phyloP scores from a whole-genome alignment of 345 rosid species.

The Eucalyptus polybractea region DNA sequence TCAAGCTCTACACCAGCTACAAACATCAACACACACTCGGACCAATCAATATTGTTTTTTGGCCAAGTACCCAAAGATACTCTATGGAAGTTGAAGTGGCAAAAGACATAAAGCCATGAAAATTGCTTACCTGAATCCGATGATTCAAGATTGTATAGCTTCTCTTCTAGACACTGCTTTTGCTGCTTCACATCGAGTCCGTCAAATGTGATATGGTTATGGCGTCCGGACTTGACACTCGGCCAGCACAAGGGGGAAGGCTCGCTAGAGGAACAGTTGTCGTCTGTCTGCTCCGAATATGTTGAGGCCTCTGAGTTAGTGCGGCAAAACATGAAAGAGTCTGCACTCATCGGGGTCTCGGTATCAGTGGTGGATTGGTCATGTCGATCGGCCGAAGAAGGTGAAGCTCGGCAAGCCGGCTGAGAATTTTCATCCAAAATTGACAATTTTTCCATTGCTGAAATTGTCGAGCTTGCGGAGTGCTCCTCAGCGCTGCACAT shows the following conservation, averaged over 20 bases:
- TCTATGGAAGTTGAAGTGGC: background rate
- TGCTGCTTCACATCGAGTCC: conserved; percentile 18
- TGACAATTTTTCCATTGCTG: conserved; percentile 26
- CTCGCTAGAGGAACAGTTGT: conserved; percentile 29
- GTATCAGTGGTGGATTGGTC: conserved; percentile 42
- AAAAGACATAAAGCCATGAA: background rate
- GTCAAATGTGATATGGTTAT: background rate
- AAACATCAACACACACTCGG: background rate
- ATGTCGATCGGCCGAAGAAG: conserved; percentile 36
- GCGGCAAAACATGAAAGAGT: conserved; percentile 38
- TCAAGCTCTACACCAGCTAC: conserved; percentile 38
- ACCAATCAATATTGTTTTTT: background rate
- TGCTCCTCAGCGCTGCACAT: conserved; percentile 16
- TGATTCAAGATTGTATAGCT: conserved; percentile 10
- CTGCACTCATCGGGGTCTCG: conserved; percentile 29
- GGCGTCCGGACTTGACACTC: conserved; percentile 10
- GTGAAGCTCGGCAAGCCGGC: conserved; percentile 37
- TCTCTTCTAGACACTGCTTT: conserved; percentile 9
- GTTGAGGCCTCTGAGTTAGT: conserved; percentile 62
- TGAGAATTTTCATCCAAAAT: conserved; percentile 35
- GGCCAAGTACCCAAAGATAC: background rate
- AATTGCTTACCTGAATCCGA: conserved; percentile 36
- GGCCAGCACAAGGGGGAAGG: conserved; percentile 59
- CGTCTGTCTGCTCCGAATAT: conserved; percentile 48
- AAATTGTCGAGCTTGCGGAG: background rate